Conservation (phyloP, 495 filamentous ascomycete species). For the Penicillium alfredii region DNA sequence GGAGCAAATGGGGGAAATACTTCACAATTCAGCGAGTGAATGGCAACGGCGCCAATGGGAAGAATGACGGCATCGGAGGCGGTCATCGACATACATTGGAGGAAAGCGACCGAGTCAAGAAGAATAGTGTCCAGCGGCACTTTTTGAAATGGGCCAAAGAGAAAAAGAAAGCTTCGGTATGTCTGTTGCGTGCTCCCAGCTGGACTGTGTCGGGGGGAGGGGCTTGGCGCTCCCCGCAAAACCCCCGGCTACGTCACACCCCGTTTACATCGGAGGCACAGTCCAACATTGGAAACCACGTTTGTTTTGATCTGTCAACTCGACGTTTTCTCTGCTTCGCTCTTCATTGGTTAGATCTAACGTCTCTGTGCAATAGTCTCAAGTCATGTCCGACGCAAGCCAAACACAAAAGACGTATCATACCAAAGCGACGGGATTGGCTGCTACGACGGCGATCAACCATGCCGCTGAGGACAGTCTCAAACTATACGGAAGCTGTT, state of each 20-base stretch:
- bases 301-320: background rate
- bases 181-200: slow-evolving; percentile 15
- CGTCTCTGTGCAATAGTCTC: slow-evolving; percentile 14
- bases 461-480: slow-evolving; percentile 66
- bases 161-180: slow-evolving; percentile 61
- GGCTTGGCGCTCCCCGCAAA: slow-evolving; percentile 17
- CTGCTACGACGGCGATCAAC: slow-evolving; percentile 64
- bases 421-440: slow-evolving; percentile 75
- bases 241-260: slow-evolving; percentile 19
- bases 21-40: slow-evolving; percentile 74
- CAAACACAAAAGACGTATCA: slow-evolving; percentile 67
- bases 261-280: too few species aligned
- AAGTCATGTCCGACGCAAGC: slow-evolving; percentile 41
- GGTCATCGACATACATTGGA: slow-evolving; percentile 70
- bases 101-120: slow-evolving; percentile 81
- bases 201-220: slow-evolving; percentile 9
- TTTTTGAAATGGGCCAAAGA: slow-evolving; percentile 63
- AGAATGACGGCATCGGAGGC: slow-evolving; percentile 57
- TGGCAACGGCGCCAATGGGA: slow-evolving; percentile 69
- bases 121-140: slow-evolving; percentile 68
- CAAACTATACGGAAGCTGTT: slow-evolving; percentile 84
- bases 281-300: too few species aligned
- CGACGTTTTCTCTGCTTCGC: background rate
- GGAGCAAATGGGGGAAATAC: slow-evolving; percentile 48
- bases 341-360: slow-evolving; percentile 4